A percentile compares a stretch with the other conserved stretches of the same genome.
These are phyloP conservation scores for Geranium rotundifolium DNA, from an alignment of 345 rosid genomes.

Conservation along the genomic window DNA sequence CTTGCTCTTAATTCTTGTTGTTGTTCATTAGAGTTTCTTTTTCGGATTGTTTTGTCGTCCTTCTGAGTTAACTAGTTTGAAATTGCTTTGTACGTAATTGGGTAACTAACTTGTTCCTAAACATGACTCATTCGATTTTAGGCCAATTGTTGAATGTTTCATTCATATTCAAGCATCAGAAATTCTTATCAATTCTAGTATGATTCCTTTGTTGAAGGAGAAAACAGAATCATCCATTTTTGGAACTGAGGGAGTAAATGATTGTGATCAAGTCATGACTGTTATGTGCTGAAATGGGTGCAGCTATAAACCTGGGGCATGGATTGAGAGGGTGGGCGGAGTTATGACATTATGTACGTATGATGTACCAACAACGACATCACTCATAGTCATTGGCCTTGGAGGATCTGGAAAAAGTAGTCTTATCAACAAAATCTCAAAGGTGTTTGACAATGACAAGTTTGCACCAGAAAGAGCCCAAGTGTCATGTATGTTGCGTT, in stretches of 20 bases:
- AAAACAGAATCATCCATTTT: background rate
- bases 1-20: too few relatives aligned
- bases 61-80: too few relatives aligned
- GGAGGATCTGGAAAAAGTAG: conserved; percentile 85
- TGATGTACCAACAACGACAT: conserved; percentile 44
- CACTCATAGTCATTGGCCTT: conserved; percentile 61
- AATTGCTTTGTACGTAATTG: too few relatives aligned
- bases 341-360: conserved; percentile 18
- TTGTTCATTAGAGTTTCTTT: too few relatives aligned
- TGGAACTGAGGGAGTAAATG: too few relatives aligned
- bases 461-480: conserved; percentile 64
- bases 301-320: conserved; percentile 66
- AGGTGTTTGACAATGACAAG: conserved; percentile 43
- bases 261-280: background rate
- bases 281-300: background rate
- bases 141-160: too few relatives aligned
- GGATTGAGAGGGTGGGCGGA: conserved; percentile 37
- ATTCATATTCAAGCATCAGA: too few relatives aligned
- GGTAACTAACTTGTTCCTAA: too few relatives aligned
- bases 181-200: too few relatives aligned
- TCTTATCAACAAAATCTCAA: conserved; percentile 62
- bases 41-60: too few relatives aligned
- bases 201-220: too few relatives aligned
- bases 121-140: too few relatives aligned
- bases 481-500: conserved; percentile 46